Evolutionary conservation across 73 alveolate genomes (phyloP), one percentile per base, ranked within the genome.

Genomic region (Uronychia setigera): DNA sequence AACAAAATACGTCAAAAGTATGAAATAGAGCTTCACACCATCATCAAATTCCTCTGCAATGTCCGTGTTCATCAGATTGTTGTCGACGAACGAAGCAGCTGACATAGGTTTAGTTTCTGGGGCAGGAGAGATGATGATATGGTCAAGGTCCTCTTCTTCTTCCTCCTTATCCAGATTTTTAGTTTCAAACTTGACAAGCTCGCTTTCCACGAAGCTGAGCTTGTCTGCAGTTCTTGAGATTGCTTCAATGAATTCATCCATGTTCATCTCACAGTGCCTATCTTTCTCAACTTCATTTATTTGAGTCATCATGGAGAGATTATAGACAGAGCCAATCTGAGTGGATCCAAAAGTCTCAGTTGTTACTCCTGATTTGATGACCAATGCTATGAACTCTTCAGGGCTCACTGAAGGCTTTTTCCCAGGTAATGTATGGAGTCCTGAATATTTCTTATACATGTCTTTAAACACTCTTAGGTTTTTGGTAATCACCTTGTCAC

Each of bases 271-370:
- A 59, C 86, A 77, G 76, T 95, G 97, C 32, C 99, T 80, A 33
- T 95, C 98, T 32, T 29, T 19, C 19, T 74, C 83, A 0, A 82
- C 60, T 26, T 95, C 99, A 78, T 93, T 87, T 1, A 92, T 88
- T 83, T 96, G 91, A 31, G 98, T 96, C 97, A 94, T 94, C 93
- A 94, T 96, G 26, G 97, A 80, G 33, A 92, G 80, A 74, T 96
- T 96, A 80, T 85, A 95, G 28, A 87, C 84, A 31, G 87, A 76
- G 0, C 94, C 94, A 9, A 87, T 82, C 78, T 95, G 95, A 77
- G 94, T 89, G 29, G 80, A 88, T 1, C 94, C 91, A 67, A 92
- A 86, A 14, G 80, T 83, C 30, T 93, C 98, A 34, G 83, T 46
- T 33, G 87, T 32, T 26, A 92, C 27, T n/a, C 82, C 75, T 29